These are phyloP conservation scores for Aspergillus hiratsukae DNA, from an alignment of 2,329 filamentous ascomycete genomes.

Conservation along the genomic window DNA sequence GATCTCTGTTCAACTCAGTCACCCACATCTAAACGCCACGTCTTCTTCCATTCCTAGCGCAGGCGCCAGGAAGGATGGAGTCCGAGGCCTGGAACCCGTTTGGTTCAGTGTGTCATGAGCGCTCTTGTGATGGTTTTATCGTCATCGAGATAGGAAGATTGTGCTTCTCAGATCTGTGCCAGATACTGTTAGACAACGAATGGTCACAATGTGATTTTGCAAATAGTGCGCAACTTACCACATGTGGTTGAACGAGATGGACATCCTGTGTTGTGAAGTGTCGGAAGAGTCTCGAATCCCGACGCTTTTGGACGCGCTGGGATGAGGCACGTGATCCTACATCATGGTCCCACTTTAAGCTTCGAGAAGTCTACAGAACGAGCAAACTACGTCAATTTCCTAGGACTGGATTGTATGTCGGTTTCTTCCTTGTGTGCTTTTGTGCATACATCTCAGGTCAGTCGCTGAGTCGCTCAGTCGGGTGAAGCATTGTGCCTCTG, in stretches of 20 bases:
- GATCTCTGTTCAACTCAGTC: conserved; percentile 49
- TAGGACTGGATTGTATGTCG: neutral
- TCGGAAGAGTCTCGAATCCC: conserved; percentile 1
- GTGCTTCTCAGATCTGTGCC: conserved; percentile 8
- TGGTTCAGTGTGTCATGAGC: conserved; percentile 32
- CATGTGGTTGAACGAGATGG: neutral
- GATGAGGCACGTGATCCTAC: neutral
- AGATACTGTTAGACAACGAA: neutral
- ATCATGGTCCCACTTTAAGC: neutral
- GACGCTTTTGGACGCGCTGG: neutral
- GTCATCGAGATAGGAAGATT: conserved; percentile 35
- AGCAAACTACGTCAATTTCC: neutral
- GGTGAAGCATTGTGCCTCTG: neutral
- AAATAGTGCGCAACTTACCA: neutral
- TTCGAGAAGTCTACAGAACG: neutral
- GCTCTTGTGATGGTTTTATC: conserved; percentile 36
- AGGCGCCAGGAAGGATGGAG: conserved; percentile 30
- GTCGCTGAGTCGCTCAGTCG: neutral
- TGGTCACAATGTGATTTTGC: neutral
- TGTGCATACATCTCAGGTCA: neutral
- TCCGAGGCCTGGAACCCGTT: conserved; percentile 21
- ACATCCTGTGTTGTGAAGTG: neutral
- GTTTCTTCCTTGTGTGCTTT: neutral
- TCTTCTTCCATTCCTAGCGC: conserved; percentile 35
- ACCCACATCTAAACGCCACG: conserved; percentile 26